Percentiles rank a stretch among this genome's conserved stretches.
Evolutionary conservation across 805 yeast species (phyloP).

Genomic region (Lachancea lanzarotensis): DNA sequence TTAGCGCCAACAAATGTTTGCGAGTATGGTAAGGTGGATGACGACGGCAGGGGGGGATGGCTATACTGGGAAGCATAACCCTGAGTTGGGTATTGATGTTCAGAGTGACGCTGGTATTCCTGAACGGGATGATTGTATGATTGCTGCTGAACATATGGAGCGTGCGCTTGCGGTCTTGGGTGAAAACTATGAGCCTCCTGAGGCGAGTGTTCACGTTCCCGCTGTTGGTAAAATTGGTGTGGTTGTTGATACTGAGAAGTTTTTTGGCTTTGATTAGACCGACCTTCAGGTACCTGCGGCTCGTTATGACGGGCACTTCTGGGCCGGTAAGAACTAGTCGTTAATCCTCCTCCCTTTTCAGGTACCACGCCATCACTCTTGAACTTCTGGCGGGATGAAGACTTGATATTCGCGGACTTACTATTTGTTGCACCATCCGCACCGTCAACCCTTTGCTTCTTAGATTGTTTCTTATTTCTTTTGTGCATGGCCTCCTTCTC

Average conservation of each 20-base stretch:
- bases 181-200: background rate
- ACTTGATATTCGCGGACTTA: background rate
- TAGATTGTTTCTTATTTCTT: slow-evolving; percentile 54
- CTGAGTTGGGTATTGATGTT: background rate
- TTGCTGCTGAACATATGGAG: slow-evolving; percentile 7
- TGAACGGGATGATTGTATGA: slow-evolving; percentile 3
- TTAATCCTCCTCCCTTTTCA: background rate
- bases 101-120: background rate
- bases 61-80: background rate
- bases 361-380: background rate
- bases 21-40: background rate
- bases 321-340: slow-evolving; percentile 14
- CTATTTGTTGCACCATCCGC: background rate
- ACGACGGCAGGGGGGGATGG: background rate
- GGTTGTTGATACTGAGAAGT: background rate
- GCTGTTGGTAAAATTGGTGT: background rate
- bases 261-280: background rate
- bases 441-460: slow-evolving; percentile 37
- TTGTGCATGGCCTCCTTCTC: slow-evolving; percentile 76
- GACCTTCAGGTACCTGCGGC: background rate
- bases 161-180: background rate
- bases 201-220: background rate
- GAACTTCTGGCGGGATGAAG: background rate
- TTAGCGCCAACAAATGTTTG: background rate
- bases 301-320: slow-evolving; percentile 14